These are phyloP conservation scores for Tetrahymena thermophila DNA, from an alignment of 73 alveolate genomes.

Conservation along the genomic window DNA sequence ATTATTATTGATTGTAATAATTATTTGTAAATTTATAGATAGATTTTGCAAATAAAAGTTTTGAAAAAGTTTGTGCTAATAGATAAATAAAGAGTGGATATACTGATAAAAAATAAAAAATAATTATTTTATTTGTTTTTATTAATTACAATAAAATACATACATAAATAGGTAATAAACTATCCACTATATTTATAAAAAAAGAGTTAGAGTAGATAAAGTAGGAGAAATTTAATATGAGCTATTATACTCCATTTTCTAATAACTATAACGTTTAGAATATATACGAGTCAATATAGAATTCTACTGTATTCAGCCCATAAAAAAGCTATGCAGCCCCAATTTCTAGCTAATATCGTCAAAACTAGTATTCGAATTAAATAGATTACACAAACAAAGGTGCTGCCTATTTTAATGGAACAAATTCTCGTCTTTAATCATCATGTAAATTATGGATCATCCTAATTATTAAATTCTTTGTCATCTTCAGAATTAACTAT, in stretches of 20 bases:
- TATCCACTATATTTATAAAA: too few species aligned
- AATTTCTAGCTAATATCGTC: not conserved
- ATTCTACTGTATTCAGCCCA: not conserved
- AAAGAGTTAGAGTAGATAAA: not conserved
- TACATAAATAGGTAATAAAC: not conserved
- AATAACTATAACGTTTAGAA: not conserved
- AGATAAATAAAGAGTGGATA: not conserved
- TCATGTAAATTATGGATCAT: not conserved
- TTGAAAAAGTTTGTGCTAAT: not conserved
- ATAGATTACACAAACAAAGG: not conserved
- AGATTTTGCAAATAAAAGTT: not conserved
- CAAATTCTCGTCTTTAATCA: not conserved
- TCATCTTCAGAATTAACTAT: not conserved
- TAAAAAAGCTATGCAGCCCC: not conserved
- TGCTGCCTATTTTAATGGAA: not conserved
- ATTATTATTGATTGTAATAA: not conserved
- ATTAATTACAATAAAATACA: not conserved
- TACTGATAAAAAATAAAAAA: not conserved
- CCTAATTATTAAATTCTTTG: not conserved
- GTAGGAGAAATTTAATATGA: not conserved
- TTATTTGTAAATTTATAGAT: too few species aligned
- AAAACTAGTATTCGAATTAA: not conserved
- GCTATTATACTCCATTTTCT: not conserved
- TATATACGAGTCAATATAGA: not conserved
- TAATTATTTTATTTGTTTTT: not conserved